Base-by-base conservation (phyloP, 495 filamentous ascomycete genomes). In the Neurospora tetraspora region DNA sequence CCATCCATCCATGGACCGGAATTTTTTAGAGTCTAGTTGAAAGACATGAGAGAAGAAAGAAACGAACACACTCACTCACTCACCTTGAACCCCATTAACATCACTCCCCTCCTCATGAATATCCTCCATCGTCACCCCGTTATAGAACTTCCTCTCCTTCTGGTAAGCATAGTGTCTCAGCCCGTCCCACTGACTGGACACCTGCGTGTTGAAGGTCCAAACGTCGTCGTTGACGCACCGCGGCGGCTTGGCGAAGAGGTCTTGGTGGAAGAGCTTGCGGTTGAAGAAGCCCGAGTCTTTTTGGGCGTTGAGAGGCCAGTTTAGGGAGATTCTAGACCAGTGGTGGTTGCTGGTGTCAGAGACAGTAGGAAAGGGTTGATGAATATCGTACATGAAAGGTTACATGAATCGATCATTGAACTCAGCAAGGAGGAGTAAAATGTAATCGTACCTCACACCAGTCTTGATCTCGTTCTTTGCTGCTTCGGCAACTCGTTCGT, bases 161-260 rank as follows among this genome's bases (percentile, higher is more conserved):
- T 89, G 87, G 73, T 89, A 89, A 43, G 77, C 86, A 53, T 78
- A 85, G 75, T 86, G 83, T 14, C 83, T 79, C 39, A 84, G 70
- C 14, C 82, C 82, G 69, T 86, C 84, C 83, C 83, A 85, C 72
- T 85, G 82, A 69, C 78, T 79, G 5, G 77, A 78, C 18, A 80
- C 77, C 81, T 91, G 89, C 14, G 89, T 85, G 77, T 91, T 91
- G 76, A 91, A 88, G 14, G 81, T 84, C 83, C 88, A 84, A 27
- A 86, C 76, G 78, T 90, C 88, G 75, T 90, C 88, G 71, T 89
- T 90, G 39, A 89, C 84, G 27, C 75, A 73, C 47, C 79, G 74
- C 39, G 78, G 78, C 14, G 76, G 71, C 76, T 82, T 83, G 37
- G 77, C 75, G 70, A 80, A 77, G 27, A 86, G 69, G 9, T 83